Conservation (phyloP, 257 asterid genomes). For the Haberlea rhodopensis region DNA sequence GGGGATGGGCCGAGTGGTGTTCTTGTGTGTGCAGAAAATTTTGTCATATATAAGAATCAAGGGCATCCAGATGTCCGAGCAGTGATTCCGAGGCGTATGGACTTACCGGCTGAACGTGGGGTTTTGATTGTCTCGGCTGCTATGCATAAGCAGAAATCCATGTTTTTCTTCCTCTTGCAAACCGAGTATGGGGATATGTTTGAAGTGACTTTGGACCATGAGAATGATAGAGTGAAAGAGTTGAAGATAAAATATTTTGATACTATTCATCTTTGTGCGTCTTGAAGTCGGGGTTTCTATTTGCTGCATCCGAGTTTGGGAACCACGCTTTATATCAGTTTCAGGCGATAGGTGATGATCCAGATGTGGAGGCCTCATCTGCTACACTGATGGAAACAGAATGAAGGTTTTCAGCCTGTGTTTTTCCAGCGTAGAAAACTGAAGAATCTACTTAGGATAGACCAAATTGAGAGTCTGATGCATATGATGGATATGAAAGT, state of each 20-base stretch:
- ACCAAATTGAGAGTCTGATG: constrained; percentile 94
- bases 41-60: constrained; percentile 92
- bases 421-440: constrained; percentile 95
- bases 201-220: constrained; percentile 83
- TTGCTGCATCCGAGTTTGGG: constrained; percentile 98
- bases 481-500: constrained; percentile 95
- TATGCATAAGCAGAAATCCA: constrained; percentile 87
- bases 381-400: constrained; percentile 94
- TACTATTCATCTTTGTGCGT: constrained; percentile 94
- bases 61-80: constrained; percentile 95
- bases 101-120: constrained; percentile 96
- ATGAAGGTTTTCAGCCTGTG: constrained; percentile 96
- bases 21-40: constrained; percentile 97
- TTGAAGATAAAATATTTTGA: constrained; percentile 90
- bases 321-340: constrained; percentile 96
- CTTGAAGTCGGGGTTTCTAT: constrained; percentile 89
- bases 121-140: constrained; percentile 95
- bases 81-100: constrained; percentile 90
- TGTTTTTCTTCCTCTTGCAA: constrained; percentile 97
- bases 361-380: constrained; percentile 93
- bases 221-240: constrained; percentile 79
- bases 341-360: constrained; percentile 93
- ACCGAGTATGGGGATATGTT: constrained; percentile 96
- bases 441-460: constrained; percentile 87
- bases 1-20: constrained; percentile 99